These are phyloP conservation scores for Raphanus raphanistrum DNA, from an alignment of 345 rosid species.

Conservation along the genomic window DNA sequence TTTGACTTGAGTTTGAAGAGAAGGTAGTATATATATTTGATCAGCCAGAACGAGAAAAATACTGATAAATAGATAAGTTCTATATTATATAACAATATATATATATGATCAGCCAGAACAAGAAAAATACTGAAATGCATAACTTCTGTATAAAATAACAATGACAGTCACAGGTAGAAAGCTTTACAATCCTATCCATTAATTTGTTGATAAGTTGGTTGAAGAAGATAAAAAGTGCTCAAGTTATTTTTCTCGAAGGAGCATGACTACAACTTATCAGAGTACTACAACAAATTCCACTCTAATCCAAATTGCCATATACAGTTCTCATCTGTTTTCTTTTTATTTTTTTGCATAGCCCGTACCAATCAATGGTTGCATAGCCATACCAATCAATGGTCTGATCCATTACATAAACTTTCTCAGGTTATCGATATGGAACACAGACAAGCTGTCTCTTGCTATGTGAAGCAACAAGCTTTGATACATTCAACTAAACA, in stretches of 20 bases:
- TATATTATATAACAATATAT: neutral
- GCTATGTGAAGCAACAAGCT: constrained; percentile 63
- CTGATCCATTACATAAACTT: neutral
- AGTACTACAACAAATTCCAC: constrained; percentile 60
- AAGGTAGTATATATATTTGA: neutral
- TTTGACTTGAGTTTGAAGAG: neutral
- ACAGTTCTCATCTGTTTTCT: neutral
- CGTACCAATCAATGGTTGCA: neutral
- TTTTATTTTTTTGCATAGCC: neutral
- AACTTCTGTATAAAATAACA: neutral
- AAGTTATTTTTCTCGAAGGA: constrained; percentile 7
- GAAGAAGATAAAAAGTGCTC: neutral
- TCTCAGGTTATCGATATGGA: constrained; percentile 64
- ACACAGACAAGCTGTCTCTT: constrained; percentile 69
- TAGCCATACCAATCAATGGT: constrained; percentile 1
- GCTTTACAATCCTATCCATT: neutral
- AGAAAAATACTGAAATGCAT: neutral
- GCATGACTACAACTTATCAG: constrained; percentile 61
- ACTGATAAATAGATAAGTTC: no score
- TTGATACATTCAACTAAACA: neutral
- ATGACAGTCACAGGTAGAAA: neutral
- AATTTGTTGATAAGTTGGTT: neutral
- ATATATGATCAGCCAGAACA: neutral
- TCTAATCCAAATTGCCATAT: constrained; percentile 51
- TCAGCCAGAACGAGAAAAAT: neutral